These are phyloP conservation scores for Laguncularia racemosa DNA, from an alignment of 345 rosid species.

Conservation along the genomic window DNA sequence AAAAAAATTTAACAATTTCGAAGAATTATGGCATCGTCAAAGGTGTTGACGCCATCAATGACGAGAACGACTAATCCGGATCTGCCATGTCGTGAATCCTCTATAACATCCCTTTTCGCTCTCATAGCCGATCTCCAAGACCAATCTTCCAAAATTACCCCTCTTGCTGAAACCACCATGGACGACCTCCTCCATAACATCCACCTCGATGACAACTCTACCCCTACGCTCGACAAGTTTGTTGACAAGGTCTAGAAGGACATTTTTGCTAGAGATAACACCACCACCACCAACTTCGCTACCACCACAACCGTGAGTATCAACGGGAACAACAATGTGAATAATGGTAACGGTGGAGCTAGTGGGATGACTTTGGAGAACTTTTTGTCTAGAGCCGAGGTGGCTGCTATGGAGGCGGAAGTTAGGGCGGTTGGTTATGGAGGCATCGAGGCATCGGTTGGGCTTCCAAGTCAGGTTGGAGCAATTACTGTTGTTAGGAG, in stretches of 20 bases:
- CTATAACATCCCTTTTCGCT: constrained; percentile 34
- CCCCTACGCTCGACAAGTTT: constrained; percentile 23
- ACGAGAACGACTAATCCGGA: constrained; percentile 38
- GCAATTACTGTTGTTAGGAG: constrained; percentile 9
- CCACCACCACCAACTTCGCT: constrained; percentile 8
- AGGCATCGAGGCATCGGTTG: constrained; percentile 8
- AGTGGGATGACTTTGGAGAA: constrained; percentile 48
- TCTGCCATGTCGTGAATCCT: constrained; percentile 37
- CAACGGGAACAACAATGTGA: too few relatives aligned
- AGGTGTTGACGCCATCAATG: constrained; percentile 36
- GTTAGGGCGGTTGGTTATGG: constrained; percentile 17
- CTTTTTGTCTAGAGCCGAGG: constrained; percentile 40
- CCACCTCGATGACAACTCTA: constrained; percentile 17
- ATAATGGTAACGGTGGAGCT: constrained; percentile 5
- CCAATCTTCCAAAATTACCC: constrained; percentile 13
- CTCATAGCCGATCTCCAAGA: constrained; percentile 42
- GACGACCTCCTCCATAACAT: constrained; percentile 48
- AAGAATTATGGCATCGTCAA: constrained; percentile 36
- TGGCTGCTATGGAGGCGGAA: constrained; percentile 36
- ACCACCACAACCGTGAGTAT: too few relatives aligned
- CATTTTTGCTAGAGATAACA: constrained; percentile 31
- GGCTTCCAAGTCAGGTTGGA: constrained; percentile 7
- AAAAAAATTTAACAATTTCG: too few relatives aligned
- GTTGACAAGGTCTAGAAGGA: constrained; percentile 57
- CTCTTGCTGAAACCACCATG: constrained; percentile 26